Conservation (phyloP, 306 rosid species). For the Crataegus laevigata region DNA sequence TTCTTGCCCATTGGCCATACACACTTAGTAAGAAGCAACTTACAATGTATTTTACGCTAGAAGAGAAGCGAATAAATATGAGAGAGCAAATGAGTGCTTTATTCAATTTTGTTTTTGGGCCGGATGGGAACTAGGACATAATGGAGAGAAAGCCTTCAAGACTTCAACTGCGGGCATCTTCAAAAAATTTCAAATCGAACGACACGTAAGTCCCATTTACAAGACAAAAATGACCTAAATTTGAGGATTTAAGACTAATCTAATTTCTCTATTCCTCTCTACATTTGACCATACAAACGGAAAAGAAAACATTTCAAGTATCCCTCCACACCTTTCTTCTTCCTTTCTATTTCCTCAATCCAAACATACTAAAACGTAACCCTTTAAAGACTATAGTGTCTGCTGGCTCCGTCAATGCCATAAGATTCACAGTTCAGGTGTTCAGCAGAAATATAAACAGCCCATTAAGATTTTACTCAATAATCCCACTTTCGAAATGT, state of each 20-base stretch:
- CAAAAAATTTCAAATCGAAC: background rate
- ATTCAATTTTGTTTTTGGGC: background rate
- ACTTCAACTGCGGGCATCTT: background rate
- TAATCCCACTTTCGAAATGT: background rate
- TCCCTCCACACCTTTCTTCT: background rate
- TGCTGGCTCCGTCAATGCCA: background rate
- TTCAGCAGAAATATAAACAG: background rate
- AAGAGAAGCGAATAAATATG: background rate
- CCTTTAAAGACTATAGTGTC: background rate
- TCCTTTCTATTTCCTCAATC: background rate
- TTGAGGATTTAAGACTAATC: background rate
- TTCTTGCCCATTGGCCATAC: background rate
- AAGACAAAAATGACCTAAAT: background rate
- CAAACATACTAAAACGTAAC: background rate
- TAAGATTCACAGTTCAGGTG: background rate
- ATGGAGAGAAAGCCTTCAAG: background rate
- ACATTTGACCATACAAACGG: background rate
- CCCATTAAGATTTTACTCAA: background rate
- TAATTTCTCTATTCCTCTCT: background rate
- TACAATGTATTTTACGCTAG: background rate
- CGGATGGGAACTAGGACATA: background rate
- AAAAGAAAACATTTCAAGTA: background rate
- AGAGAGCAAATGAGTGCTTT: background rate
- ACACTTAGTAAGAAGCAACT: background rate
- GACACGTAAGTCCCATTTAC: background rate